Evolutionary conservation across 495 filamentous ascomycete species (phyloP), one percentile per base, ranked within the genome.

Genomic region (Daldinia vernicosa): DNA sequence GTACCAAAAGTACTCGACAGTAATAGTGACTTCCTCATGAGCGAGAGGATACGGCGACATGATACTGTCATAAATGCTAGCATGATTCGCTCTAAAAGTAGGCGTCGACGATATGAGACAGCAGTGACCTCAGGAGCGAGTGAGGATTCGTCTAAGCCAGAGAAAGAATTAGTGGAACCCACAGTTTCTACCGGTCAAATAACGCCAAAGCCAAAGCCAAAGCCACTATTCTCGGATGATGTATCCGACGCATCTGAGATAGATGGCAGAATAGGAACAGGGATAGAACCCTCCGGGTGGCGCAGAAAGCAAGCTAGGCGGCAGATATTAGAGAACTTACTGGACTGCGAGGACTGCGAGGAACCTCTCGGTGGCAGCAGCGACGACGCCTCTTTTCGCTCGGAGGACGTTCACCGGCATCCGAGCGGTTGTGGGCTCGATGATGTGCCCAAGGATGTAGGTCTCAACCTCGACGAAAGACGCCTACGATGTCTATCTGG

Each of bases 11-110:
- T 75, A 53, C 53, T 77, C 26, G 75, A 76, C 24, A 52, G 56
- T 7, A 56, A 69, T 2, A 67, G 67, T n/a, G 75, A 77, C 62
- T 66, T 74, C 37, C 47, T 75, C 60, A 26, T 70, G 9, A 77
- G 75, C 39, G 58, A 77, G 17, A 75, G 55, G 52, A 56, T 75
- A 19, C 73, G 75, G 27, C 54, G 17, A 56, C 51, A 60, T 7
- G 71, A 76, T 28, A 57, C 57, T 6, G 12, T 22, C 15, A 14
- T 33, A 1, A 58, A 47, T 1, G 12, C 19, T 9, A 27, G 2
- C 4, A 45, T 40, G n/a, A 5, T 28, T 17, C 26, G 30, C 22
- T 15, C 11, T 33, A 60, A 45, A 61, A 19, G 26, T 22, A 62
- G 59, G 39, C 40, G 27, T 6, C 6, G 30, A 58, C 66, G 33